These are phyloP conservation scores for Podila epicladia DNA, from an alignment of 192 early-diverging fungal genomes.

Conservation along the genomic window DNA sequence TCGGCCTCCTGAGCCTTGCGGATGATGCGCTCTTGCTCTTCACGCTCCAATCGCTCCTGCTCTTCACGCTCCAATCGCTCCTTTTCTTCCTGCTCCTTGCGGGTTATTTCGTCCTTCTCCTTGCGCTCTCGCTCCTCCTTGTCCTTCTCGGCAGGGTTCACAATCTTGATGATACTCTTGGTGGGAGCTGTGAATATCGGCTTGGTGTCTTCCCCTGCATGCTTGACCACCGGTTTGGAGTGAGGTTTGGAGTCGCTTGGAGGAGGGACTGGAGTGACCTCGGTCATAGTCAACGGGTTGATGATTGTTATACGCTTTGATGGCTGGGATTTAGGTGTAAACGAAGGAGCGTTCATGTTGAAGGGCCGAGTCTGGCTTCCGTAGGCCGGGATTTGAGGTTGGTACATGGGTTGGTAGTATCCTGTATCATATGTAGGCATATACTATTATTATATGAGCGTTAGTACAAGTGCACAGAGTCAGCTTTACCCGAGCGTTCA, in stretches of 20 bases:
- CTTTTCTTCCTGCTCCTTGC: slow-evolving; percentile 17
- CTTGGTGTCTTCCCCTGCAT: not conserved
- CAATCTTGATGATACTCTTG: slow-evolving; percentile 37
- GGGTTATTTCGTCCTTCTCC: slow-evolving; percentile 56
- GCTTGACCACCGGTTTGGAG: not conserved
- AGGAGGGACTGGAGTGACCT: slow-evolving; percentile 51
- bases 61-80: slow-evolving; percentile 41
- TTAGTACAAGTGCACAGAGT: not conserved
- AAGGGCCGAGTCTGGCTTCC: slow-evolving; percentile 24
- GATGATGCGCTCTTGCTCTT: slow-evolving; percentile 39
- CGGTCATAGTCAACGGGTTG: slow-evolving; percentile 73
- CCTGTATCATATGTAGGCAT: not conserved
- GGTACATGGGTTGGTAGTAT: slow-evolving; percentile 32
- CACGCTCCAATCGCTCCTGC: slow-evolving; percentile 23
- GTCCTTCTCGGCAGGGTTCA: slow-evolving; percentile 58
- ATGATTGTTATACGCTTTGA: slow-evolving; percentile 72
- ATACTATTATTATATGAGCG: not conserved
- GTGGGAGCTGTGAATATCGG: not conserved
- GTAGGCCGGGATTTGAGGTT: slow-evolving; percentile 22
- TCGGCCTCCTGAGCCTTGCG: slow-evolving; percentile 39
- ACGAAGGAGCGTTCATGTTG: slow-evolving; percentile 3
- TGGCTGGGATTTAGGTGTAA: slow-evolving; percentile 28
- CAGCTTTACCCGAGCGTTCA: no score
- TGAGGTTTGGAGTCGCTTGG: not conserved
- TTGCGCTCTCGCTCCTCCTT: slow-evolving; percentile 55